phyloP scores from a whole-genome alignment of 345 rosid species.

The Ailanthus altissimus region DNA sequence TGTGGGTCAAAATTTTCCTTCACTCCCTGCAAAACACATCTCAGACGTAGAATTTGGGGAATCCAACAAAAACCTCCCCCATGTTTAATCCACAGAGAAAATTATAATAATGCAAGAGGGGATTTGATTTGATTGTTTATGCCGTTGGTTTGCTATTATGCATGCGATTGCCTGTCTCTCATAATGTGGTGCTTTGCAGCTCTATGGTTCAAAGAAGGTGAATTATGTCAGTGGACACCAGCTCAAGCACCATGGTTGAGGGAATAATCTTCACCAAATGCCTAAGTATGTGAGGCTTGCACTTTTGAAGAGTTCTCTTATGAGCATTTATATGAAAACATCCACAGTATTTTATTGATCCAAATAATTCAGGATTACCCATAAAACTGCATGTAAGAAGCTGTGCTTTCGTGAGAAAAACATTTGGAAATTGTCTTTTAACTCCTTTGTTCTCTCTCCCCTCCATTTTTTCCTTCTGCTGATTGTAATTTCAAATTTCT shows the following conservation, averaged over 20 bases:
- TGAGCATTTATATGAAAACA: constrained; percentile 3
- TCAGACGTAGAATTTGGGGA: not conserved
- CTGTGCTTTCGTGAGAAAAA: constrained; percentile 1
- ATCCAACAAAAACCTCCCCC: not conserved
- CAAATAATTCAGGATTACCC: not conserved
- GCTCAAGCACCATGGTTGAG: constrained; percentile 74
- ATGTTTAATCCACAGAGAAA: not conserved
- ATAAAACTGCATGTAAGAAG: not conserved
- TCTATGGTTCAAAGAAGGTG: constrained; percentile 93
- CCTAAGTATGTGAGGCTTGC: constrained; percentile 4
- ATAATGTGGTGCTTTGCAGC: constrained; percentile 39
- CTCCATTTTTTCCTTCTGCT: not conserved
- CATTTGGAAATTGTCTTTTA: not conserved
- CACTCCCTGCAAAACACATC: not conserved
- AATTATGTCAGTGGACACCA: constrained; percentile 78
- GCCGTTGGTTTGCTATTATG: not conserved
- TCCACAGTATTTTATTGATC: not conserved
- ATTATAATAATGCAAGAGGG: not conserved
- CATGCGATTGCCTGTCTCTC: not conserved
- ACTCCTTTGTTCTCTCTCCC: not conserved
- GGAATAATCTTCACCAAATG: constrained; percentile 43
- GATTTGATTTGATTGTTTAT: not conserved
- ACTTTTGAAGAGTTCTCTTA: constrained; percentile 20
- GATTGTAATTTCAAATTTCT: not conserved
- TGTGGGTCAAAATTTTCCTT: not conserved